Evolutionary conservation across 176 grass and related monocot species (phyloP).

Genomic region (Stipa capillata): DNA sequence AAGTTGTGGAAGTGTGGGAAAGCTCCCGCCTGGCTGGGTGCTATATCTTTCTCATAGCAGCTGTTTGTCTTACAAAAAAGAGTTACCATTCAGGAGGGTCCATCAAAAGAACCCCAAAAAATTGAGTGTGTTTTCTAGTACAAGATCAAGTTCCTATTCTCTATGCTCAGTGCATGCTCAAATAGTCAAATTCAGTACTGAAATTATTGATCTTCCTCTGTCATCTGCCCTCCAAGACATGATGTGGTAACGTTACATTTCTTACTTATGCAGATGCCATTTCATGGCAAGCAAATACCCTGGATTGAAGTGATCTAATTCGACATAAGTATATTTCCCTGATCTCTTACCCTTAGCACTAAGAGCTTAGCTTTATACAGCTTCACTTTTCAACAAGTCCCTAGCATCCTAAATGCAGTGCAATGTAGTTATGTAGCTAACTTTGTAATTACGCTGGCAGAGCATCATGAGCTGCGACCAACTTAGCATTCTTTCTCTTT

Average conservation of each 20-base stretch:
- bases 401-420: neutral
- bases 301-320: neutral
- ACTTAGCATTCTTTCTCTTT: neutral
- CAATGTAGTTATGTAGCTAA: neutral
- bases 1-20: slow-evolving; percentile 79
- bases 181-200: neutral
- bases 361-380: neutral
- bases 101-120: neutral
- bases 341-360: neutral
- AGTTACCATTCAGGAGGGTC: neutral
- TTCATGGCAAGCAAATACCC: neutral
- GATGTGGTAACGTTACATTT: slow-evolving; percentile 1
- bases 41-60: slow-evolving; percentile 38
- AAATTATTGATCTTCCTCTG: neutral
- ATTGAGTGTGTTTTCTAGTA: neutral
- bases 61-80: neutral
- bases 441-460: slow-evolving; percentile 10
- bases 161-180: neutral
- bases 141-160: neutral
- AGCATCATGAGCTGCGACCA: neutral
- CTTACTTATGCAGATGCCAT: slow-evolving; percentile 15
- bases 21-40: slow-evolving; percentile 40
- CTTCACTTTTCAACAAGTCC: neutral
- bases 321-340: neutral
- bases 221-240: neutral